A percentile compares a stretch with the other conserved stretches of the same genome.
These are phyloP conservation scores for Orbilia blumenaviensis DNA, from an alignment of 2,329 filamentous ascomycete genomes.

Conservation along the genomic window DNA sequence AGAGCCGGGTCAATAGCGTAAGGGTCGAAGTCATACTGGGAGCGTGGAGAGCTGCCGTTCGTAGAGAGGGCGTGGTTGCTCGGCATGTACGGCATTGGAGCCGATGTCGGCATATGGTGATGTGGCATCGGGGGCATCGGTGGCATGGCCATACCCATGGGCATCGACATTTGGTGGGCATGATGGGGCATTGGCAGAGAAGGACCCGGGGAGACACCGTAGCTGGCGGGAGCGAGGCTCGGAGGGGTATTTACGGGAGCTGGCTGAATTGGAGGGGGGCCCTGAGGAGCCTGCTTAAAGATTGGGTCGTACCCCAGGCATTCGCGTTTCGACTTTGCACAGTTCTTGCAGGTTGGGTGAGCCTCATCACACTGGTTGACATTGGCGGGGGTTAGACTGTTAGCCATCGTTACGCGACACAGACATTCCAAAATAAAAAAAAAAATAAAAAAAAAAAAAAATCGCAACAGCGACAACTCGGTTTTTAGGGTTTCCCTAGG, in stretches of 20 bases:
- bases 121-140: constrained; percentile 58
- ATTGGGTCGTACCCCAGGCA: constrained; percentile 87
- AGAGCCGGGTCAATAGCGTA: constrained; percentile 73
- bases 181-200: constrained; percentile 52
- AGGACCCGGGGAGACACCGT: constrained; percentile 58
- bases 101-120: constrained; percentile 54
- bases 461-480: constrained; percentile 56
- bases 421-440: too few relatives aligned
- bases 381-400: constrained; percentile 53
- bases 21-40: constrained; percentile 68
- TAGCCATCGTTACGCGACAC: constrained; percentile 37
- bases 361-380: constrained; percentile 90
- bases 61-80: constrained; percentile 58
- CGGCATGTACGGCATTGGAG: constrained; percentile 48
- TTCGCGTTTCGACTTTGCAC: constrained; percentile 86
- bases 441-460: neutral
- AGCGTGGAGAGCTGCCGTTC: constrained; percentile 63
- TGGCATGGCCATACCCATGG: constrained; percentile 57
- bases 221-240: constrained; percentile 60
- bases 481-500: constrained; percentile 57
- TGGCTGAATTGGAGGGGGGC: constrained; percentile 77
- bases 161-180: constrained; percentile 59
- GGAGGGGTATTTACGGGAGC: constrained; percentile 66
- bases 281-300: constrained; percentile 76
- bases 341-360: constrained; percentile 90